A percentile compares a stretch with the other conserved stretches of the same genome.
Conservation (phyloP, 768 basidiomycete genomes). For the Podaxis sp. region DNA sequence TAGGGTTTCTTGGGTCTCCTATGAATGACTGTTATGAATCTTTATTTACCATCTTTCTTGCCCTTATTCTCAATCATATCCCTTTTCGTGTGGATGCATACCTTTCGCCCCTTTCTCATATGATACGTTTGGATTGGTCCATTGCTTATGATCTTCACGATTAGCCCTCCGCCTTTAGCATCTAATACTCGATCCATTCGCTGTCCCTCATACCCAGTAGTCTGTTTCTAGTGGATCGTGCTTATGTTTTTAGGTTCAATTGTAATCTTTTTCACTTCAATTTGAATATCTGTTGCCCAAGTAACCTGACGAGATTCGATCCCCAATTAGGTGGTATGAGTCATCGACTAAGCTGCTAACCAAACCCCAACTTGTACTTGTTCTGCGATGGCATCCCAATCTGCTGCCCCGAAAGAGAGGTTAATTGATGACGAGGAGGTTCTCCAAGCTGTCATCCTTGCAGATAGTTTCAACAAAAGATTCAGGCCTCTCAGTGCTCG, state of each 20-base stretch:
- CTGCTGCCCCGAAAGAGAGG: conserved; percentile 54
- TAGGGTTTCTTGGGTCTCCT: conserved; percentile 5
- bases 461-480: conserved; percentile 93
- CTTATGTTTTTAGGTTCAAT: conserved; percentile 52
- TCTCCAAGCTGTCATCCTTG: conserved; percentile 91
- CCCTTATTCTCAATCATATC: conserved; percentile 30
- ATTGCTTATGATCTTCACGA: conserved; percentile 60
- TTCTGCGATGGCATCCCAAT: conserved; percentile 62
- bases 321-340: conserved; percentile 20
- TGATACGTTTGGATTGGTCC: conserved; percentile 60
- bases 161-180: conserved; percentile 57
- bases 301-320: background rate
- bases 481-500: conserved; percentile 87
- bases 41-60: conserved; percentile 28
- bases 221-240: conserved; percentile 55
- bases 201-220: conserved; percentile 52
- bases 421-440: conserved; percentile 70
- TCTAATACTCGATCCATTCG: conserved; percentile 67
- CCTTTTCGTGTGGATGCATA: conserved; percentile 32
- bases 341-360: conserved; percentile 14
- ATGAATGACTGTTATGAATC: conserved; percentile 44
- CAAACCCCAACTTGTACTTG: conserved; percentile 9
- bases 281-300: conserved; percentile 10
- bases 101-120: conserved; percentile 30
- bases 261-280: conserved; percentile 44